phyloP scores from a whole-genome alignment of 2,329 filamentous ascomycete species.

The Corniculantispora saksenae region DNA sequence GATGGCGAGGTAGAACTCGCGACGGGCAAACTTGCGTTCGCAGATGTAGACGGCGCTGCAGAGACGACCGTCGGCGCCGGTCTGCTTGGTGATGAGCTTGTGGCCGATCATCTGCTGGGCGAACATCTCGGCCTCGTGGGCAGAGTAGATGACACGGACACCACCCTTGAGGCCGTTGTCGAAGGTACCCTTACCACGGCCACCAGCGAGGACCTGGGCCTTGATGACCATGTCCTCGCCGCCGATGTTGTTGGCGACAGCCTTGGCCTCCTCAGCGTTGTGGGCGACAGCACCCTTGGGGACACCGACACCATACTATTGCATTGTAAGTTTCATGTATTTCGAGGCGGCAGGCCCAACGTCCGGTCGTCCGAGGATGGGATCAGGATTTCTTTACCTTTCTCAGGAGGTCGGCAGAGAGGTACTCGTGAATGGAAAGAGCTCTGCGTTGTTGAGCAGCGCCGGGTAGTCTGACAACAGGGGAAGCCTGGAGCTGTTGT shows the following conservation, averaged over 20 bases:
- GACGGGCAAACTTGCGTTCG: slow-evolving; percentile 98
- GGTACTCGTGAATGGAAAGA: slow-evolving; percentile 97
- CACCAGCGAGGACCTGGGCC: slow-evolving; percentile 96
- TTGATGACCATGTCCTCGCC: slow-evolving; percentile 99
- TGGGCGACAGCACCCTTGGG: slow-evolving; percentile 85
- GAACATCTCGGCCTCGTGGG: slow-evolving; percentile 94
- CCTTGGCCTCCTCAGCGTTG: slow-evolving; percentile 83
- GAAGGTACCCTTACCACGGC: slow-evolving; percentile 95
- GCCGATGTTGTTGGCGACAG: slow-evolving; percentile 86
- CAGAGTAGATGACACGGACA: slow-evolving; percentile 98
- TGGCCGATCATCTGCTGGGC: slow-evolving; percentile 99
- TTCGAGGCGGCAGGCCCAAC: not conserved
- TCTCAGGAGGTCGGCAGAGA: slow-evolving; percentile 87
- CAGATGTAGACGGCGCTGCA: slow-evolving; percentile 99
- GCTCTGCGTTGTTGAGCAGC: slow-evolving; percentile 78
- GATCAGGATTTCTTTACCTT: slow-evolving; percentile 48
- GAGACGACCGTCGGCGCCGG: slow-evolving; percentile 85
- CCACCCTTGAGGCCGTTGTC: slow-evolving; percentile 99
- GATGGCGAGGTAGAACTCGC: slow-evolving; percentile 98
- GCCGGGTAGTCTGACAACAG: slow-evolving; percentile 61
- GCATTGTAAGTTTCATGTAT: slow-evolving; percentile 23
- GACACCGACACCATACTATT: slow-evolving; percentile 89
- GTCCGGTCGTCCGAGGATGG: slow-evolving; percentile 13
- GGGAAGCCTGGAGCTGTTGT: slow-evolving; percentile 34
- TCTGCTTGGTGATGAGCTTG: slow-evolving; percentile 99